Evolutionary conservation across 805 yeast genomes (phyloP).

Genomic region (Maudiozyma serrabonitensis): DNA sequence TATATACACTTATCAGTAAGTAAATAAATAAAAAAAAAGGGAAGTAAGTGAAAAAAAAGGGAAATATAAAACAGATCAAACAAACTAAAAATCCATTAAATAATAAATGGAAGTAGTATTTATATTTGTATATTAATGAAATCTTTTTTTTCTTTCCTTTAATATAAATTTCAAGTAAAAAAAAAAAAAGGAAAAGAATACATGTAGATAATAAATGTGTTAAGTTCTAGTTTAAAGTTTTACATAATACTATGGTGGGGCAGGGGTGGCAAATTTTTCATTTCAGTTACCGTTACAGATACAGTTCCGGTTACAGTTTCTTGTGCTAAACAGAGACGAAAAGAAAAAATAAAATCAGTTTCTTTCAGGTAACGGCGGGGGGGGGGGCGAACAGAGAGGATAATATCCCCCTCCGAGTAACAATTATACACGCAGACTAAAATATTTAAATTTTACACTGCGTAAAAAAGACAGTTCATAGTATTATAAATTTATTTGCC

Average conservation of each 20-base stretch:
- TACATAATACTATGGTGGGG: background rate
- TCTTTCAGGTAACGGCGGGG: no score
- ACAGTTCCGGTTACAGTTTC: no score
- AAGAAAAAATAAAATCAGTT: no score
- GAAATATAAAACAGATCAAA: background rate
- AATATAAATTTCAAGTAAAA: background rate
- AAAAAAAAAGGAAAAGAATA: background rate
- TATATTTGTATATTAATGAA: background rate
- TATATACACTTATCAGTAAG: background rate
- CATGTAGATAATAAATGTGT: background rate
- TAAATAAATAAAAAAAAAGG: background rate
- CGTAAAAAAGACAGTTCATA: no score
- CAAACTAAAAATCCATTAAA: background rate
- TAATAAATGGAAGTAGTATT: background rate
- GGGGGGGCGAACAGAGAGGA: no score
- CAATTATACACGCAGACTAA: no score
- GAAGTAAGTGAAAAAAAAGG: background rate
- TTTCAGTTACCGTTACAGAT: background rate
- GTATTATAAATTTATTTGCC: no score
- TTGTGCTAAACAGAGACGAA: no score
- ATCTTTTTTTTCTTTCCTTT: background rate
- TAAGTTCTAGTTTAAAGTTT: background rate
- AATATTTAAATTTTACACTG: no score
- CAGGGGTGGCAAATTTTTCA: background rate
- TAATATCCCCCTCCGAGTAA: no score